Evolutionary conservation across 1,139 yeast species (phyloP).

Genomic region (Saccharomycopsis hybrid): DNA sequence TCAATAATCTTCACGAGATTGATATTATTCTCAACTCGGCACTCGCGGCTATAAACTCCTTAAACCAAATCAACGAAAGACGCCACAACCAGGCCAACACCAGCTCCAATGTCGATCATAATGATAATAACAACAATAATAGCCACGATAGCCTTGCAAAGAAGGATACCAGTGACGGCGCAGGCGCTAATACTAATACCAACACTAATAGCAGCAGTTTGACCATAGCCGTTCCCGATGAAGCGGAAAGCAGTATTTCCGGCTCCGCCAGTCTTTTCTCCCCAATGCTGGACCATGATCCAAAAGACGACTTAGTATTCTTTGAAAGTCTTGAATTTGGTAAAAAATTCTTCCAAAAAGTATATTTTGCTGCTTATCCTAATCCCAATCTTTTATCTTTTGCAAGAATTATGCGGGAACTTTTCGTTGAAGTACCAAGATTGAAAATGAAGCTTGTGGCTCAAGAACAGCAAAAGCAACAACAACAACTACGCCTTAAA

Average conservation of each 20-base stretch:
- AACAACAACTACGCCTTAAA: neutral
- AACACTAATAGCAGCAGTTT: neutral
- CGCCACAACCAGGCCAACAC: neutral
- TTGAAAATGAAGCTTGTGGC: conserved; percentile 22
- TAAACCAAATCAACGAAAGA: conserved; percentile 18
- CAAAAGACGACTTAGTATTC: conserved; percentile 29
- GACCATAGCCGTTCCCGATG: neutral
- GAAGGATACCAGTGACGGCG: neutral
- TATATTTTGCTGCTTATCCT: conserved; percentile 50
- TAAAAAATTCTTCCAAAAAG: conserved; percentile 51
- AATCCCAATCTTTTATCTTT: conserved; percentile 57
- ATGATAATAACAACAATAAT: neutral
- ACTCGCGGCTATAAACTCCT: conserved; percentile 52
- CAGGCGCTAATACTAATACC: neutral
- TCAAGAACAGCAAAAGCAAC: neutral
- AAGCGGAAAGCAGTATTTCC: neutral
- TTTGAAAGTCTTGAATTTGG: conserved; percentile 32
- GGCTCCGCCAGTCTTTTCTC: conserved; percentile 9
- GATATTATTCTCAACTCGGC: conserved; percentile 59
- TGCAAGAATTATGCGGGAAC: conserved; percentile 64
- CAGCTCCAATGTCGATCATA: neutral
- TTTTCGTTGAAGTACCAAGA: conserved; percentile 44
- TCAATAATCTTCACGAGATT: conserved; percentile 49
- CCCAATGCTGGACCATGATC: neutral
- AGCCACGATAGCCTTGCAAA: neutral